Evolutionary conservation across 352 stramenopile species (phyloP).

Genomic region (Phytopythium delawarense): DNA sequence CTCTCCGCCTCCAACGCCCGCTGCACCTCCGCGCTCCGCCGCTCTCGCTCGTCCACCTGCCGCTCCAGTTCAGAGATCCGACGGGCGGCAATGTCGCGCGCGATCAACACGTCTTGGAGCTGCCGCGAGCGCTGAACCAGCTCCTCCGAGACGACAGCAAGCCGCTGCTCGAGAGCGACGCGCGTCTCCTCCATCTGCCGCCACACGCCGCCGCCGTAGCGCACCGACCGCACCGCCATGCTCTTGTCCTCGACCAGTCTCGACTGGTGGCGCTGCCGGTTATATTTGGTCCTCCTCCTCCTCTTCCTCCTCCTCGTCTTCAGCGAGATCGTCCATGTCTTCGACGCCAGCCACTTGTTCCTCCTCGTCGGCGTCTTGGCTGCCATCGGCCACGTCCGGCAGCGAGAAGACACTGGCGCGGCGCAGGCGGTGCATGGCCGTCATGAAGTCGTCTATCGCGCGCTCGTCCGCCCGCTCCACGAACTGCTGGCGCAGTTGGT

Average conservation of each 20-base stretch:
- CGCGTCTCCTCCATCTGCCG: constrained; percentile 27
- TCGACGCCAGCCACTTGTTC: neutral
- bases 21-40: neutral
- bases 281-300: constrained; percentile 11
- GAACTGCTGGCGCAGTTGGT: constrained; percentile 59
- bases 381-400: constrained; percentile 1
- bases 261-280: neutral
- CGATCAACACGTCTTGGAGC: neutral
- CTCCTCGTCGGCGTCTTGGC: neutral
- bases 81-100: neutral
- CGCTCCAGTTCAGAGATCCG: constrained; percentile 1
- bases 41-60: constrained; percentile 1
- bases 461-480: constrained; percentile 52
- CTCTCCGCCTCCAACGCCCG: neutral
- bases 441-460: constrained; percentile 68
- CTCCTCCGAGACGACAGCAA: neutral
- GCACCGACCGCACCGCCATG: constrained; percentile 23
- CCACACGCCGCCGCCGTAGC: constrained; percentile 26
- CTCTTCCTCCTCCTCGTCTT: constrained; percentile 16
- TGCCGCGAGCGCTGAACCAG: neutral
- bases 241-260: neutral
- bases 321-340: constrained; percentile 14
- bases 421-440: constrained; percentile 54
- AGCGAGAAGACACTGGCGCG: constrained; percentile 34
- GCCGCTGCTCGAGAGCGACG: constrained; percentile 9